A percentile compares a stretch with the other conserved stretches of the same genome.
These are phyloP conservation scores for Amesomyces nigricolor DNA, from an alignment of 2,329 filamentous ascomycete genomes.

Conservation along the genomic window DNA sequence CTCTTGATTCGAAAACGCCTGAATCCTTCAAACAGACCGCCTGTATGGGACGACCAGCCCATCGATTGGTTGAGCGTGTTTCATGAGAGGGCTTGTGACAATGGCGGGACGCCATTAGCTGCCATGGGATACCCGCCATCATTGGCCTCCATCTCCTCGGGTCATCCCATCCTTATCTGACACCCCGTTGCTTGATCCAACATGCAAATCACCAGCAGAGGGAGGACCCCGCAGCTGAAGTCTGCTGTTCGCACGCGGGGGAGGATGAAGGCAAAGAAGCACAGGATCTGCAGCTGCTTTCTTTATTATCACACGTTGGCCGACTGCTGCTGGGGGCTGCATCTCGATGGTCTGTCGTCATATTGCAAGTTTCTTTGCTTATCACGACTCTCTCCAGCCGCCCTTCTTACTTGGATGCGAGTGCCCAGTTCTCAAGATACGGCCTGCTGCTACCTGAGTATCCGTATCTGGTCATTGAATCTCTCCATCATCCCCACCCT, in stretches of 20 bases:
- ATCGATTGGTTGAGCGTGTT: too few relatives aligned
- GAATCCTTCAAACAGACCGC: too few relatives aligned
- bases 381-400: constrained; percentile 3
- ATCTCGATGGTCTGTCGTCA: constrained; percentile 12
- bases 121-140: background rate
- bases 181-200: background rate
- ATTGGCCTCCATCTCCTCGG: constrained; percentile 1
- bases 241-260: constrained; percentile 7
- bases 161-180: constrained; percentile 4
- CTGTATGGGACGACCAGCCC: too few relatives aligned
- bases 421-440: background rate
- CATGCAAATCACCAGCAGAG: constrained; percentile 3
- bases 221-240: constrained; percentile 6
- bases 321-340: background rate
- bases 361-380: constrained; percentile 5
- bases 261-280: background rate
- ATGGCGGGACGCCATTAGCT: too few relatives aligned
- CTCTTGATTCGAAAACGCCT: too few relatives aligned
- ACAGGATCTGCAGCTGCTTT: constrained; percentile 16
- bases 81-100: too few relatives aligned
- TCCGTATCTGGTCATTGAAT: too few relatives aligned
- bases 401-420: background rate
- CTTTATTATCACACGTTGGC: constrained; percentile 11
- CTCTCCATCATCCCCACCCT: too few relatives aligned
- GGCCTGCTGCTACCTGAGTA: too few relatives aligned